These are phyloP conservation scores for Beauveria sp. DNA, from an alignment of 2,329 filamentous ascomycete species.

Conservation along the genomic window DNA sequence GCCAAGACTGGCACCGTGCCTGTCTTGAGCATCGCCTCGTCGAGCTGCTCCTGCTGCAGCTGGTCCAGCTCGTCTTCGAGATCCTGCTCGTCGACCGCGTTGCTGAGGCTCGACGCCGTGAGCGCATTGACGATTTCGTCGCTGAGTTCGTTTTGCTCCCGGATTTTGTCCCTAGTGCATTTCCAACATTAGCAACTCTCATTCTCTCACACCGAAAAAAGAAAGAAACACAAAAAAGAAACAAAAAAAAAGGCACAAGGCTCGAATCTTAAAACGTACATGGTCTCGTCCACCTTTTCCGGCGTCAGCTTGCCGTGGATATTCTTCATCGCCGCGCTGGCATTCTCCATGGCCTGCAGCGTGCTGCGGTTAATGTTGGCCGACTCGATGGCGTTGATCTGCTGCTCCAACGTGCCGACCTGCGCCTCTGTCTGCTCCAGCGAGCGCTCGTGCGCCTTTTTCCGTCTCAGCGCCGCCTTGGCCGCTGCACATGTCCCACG, in stretches of 20 bases:
- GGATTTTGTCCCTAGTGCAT: constrained; percentile 66
- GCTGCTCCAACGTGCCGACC: constrained; percentile 86
- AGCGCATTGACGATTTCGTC: constrained; percentile 89
- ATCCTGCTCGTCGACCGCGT: constrained; percentile 75
- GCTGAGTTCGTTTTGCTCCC: constrained; percentile 87
- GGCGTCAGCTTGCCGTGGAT: constrained; percentile 89
- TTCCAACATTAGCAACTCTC: constrained; percentile 21
- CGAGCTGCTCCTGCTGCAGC: constrained; percentile 85
- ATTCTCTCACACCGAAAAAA: no score
- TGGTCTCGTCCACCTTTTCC: constrained; percentile 90
- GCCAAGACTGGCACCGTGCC: constrained; percentile 82
- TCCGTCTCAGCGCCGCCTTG: constrained; percentile 81
- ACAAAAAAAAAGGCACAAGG: no score
- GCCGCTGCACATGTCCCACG: constrained; percentile 54
- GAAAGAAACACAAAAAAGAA: no score
- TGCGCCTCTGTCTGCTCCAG: constrained; percentile 86
- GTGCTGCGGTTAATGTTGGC: constrained; percentile 99
- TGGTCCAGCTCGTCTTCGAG: constrained; percentile 78
- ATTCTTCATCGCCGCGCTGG: constrained; percentile 80
- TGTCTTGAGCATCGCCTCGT: constrained; percentile 88
- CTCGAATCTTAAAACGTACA: constrained; percentile 51
- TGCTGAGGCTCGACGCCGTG: constrained; percentile 59
- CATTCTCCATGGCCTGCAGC: constrained; percentile 85
- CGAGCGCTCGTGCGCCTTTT: constrained; percentile 89
- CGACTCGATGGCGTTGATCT: constrained; percentile 94